Evolutionary conservation across 768 basidiomycete genomes (phyloP).

Genomic region (Mycena belliarum): DNA sequence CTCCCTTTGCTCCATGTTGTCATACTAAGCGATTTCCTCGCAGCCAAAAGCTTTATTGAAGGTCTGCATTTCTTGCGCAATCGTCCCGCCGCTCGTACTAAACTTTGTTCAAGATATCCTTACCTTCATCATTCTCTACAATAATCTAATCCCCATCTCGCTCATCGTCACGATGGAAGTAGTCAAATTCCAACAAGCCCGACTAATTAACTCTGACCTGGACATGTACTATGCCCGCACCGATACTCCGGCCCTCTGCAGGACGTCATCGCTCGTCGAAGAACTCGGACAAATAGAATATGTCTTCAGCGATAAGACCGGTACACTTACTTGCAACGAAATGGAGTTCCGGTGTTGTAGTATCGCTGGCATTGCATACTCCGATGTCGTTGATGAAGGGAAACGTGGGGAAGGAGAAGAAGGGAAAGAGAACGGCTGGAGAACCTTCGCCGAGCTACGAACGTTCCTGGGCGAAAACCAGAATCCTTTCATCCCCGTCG

Average conservation of each 20-base stretch:
- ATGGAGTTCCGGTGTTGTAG: constrained; percentile 96
- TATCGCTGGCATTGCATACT: constrained; percentile 86
- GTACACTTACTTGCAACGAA: constrained; percentile 94
- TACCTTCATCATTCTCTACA: constrained; percentile 98
- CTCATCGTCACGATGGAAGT: constrained; percentile 99
- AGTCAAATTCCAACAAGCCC: constrained; percentile 97
- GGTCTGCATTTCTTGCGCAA: constrained; percentile 43
- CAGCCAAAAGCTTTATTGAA: constrained; percentile 82
- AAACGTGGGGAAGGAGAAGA: constrained; percentile 67
- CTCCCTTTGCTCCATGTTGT: background rate
- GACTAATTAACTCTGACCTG: constrained; percentile 94
- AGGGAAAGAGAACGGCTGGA: constrained; percentile 63
- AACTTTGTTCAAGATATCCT: constrained; percentile 51
- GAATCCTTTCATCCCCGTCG: constrained; percentile 58
- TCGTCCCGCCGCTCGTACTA: background rate
- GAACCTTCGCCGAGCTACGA: constrained; percentile 76
- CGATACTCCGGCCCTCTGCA: constrained; percentile 94
- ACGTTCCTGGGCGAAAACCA: constrained; percentile 49
- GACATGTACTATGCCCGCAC: constrained; percentile 98
- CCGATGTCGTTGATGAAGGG: constrained; percentile 87
- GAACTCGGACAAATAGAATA: constrained; percentile 98
- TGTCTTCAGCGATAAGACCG: constrained; percentile 93
- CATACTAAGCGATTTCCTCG: background rate
- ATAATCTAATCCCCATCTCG: constrained; percentile 98
- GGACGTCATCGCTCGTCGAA: constrained; percentile 98